Base-by-base conservation (phyloP, 108 stramenopile species). In the Pseudonitzschia delicatissima region DNA sequence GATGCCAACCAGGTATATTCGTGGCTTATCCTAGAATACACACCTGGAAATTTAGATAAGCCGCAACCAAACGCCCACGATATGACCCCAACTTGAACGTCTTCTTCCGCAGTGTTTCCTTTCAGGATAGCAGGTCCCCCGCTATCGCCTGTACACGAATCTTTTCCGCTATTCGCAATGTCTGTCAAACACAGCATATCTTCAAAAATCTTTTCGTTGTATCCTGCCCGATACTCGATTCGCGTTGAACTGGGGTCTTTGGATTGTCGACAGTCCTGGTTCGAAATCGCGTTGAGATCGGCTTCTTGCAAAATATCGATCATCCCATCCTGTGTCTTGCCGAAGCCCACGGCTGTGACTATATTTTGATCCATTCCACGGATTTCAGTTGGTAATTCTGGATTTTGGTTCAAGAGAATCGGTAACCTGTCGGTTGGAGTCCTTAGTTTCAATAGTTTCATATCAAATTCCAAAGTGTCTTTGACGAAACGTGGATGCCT, bases 1-100 rank as follows among this genome's bases (percentile, higher is more conserved):
- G 53, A 55, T 55, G n/a, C n/a, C 8, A 55, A 9, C 53, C 53
- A 55, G n/a, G 17, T 34, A 17, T 31, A 31, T 17, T 34, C 32
- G 29, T 55, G 53, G 31, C 32, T 55, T 2, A 55, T 55, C 13
- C 53, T 34, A 9, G 53, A 9, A 55, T 55, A 55, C 53, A 55
- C 53, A 15, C 83, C 83, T 11, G 83, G 80, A 62, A 68, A 77
- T 15, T 64, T 52, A 0, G 68, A 18, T 25, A 64, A 13, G 23
- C 45, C 72, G 36, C 72, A 73, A 9, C 64, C 72, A 11, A 64
- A 52, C 35, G 64, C 72, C 72, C 72, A 73, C 13, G 72, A 73
- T 26, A 73, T 64, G n/a, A 66, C 44, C 7, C 64, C 53, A 33
- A 55, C 53, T 33, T 55, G 53, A 29, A 55, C 32, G 32, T 55